Base-by-base conservation (phyloP, 1,284 basidiomycete species). In the Entoloma clypeatum region DNA sequence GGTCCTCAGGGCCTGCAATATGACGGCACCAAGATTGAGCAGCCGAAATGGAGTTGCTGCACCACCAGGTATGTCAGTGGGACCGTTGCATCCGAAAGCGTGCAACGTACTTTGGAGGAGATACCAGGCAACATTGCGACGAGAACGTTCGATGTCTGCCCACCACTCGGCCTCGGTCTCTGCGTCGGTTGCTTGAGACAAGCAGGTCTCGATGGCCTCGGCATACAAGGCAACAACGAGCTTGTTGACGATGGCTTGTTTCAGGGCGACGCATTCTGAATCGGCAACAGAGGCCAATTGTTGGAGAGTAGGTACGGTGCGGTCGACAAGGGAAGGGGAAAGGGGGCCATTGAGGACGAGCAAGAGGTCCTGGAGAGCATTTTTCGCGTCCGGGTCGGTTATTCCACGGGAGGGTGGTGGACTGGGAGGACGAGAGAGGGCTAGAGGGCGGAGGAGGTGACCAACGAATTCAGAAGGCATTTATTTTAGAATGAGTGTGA, bases 81-180 rank as follows among this genome's bases (percentile, higher is more conserved):
- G 6, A 13, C 30, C 7, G 16, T 26, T 9, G 13, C 36, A 36
- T n/a, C 34, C 18, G 18, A 37, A 13, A 10, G 28, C 32, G 31
- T 29, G 28, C 32, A 32, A 65, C 72, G 46, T 53, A 87, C 85
- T 85, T 65, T 86, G 80, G 3, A 87, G 45, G 19, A 87, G 63
- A 57, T 82, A 84, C 57, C 71, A 67, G 8, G 69, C 67, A 6
- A 77, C 63, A 24, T 65, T 72, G 34, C 57, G 47, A 26, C 61
- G 56, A 1, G 84, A 86, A 24, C 75, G 67, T 45, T 76, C 78
- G 32, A 83, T 56, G 37, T 81, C 77, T 13, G 70, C 67, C 86
- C 86, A 89, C 84, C 84, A 89, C 42, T 86, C 78, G 7, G 80
- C 75, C 50, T 87, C 85, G 4, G 68, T 62, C 53, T 89, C 85